These are phyloP conservation scores for Mycena epipterygia DNA, from an alignment of 768 basidiomycete species.

Conservation along the genomic window DNA sequence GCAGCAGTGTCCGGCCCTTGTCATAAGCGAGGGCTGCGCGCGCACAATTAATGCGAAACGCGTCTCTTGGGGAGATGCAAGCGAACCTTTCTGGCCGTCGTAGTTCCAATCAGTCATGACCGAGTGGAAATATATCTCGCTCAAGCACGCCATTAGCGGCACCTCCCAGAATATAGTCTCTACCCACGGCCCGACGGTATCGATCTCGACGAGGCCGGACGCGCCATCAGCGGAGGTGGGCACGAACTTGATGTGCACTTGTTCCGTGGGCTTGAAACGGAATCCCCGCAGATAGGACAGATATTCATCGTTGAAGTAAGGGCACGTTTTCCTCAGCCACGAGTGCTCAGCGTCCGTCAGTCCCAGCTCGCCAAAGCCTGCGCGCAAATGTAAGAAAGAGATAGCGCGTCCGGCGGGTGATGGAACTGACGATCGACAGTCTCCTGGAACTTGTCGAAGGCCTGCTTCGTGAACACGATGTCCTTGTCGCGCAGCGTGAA, in stretches of 20 bases:
- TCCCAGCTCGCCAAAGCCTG: constrained; percentile 78
- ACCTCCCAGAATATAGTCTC: constrained; percentile 97
- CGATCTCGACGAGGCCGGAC: constrained; percentile 79
- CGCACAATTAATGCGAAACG: neutral
- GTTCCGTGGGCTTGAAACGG: constrained; percentile 76
- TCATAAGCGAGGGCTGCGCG: constrained; percentile 64
- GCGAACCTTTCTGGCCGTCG: constrained; percentile 81
- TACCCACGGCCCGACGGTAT: constrained; percentile 78
- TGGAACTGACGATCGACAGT: constrained; percentile 66
- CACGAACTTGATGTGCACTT: constrained; percentile 75
- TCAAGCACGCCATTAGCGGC: constrained; percentile 92
- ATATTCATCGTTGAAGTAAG: constrained; percentile 80
- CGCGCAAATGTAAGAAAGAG: constrained; percentile 9
- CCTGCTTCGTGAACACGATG: constrained; percentile 75
- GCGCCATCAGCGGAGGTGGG: constrained; percentile 65
- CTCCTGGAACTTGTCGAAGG: constrained; percentile 70
- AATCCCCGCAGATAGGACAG: constrained; percentile 81
- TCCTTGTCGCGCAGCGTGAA: constrained; percentile 84
- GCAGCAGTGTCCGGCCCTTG: constrained; percentile 77
- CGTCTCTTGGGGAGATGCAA: neutral
- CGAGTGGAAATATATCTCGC: constrained; percentile 87
- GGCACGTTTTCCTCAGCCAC: constrained; percentile 79
- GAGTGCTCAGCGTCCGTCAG: constrained; percentile 72
- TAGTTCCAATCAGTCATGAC: constrained; percentile 88
- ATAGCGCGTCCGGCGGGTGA: constrained; percentile 3